Conservation (phyloP, 2,329 filamentous ascomycete genomes). For the Aureobasidium sp. region DNA sequence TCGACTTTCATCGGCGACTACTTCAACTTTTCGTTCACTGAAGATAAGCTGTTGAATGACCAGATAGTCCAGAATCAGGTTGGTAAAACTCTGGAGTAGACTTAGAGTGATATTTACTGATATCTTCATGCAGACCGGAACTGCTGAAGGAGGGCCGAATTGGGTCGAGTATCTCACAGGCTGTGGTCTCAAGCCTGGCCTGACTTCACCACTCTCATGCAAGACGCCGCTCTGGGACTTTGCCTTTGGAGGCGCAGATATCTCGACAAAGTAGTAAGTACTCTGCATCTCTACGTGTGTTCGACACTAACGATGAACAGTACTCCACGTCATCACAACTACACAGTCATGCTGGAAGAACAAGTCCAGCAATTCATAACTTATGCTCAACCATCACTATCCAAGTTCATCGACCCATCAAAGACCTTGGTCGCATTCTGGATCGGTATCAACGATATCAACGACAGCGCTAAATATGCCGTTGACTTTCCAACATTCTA, state of each 20-base stretch:
- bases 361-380: slow-evolving; percentile 42
- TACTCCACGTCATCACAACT: slow-evolving; percentile 26
- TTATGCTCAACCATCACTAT: slow-evolving; percentile 37
- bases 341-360: slow-evolving; percentile 40
- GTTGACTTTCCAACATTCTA: slow-evolving; percentile 36
- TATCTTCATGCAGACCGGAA: slow-evolving; percentile 27
- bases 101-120: neutral
- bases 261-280: slow-evolving; percentile 33
- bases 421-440: slow-evolving; percentile 42
- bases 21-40: slow-evolving; percentile 37
- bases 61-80: slow-evolving; percentile 43
- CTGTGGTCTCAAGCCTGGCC: slow-evolving; percentile 39
- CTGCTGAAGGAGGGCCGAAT: slow-evolving; percentile 45
- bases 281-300: neutral
- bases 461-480: slow-evolving; percentile 31
- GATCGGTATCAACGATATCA: slow-evolving; percentile 51
- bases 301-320: slow-evolving; percentile 22
- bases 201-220: slow-evolving; percentile 37
- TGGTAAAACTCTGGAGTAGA: neutral
- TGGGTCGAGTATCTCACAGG: slow-evolving; percentile 47
- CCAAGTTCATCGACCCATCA: slow-evolving; percentile 24
- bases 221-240: slow-evolving; percentile 47
- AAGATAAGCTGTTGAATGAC: slow-evolving; percentile 36
- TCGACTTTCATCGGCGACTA: slow-evolving; percentile 49
- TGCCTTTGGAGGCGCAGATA: slow-evolving; percentile 46